These are phyloP conservation scores for Yarrowia sp. DNA, from an alignment of 805 yeast species.

Conservation along the genomic window DNA sequence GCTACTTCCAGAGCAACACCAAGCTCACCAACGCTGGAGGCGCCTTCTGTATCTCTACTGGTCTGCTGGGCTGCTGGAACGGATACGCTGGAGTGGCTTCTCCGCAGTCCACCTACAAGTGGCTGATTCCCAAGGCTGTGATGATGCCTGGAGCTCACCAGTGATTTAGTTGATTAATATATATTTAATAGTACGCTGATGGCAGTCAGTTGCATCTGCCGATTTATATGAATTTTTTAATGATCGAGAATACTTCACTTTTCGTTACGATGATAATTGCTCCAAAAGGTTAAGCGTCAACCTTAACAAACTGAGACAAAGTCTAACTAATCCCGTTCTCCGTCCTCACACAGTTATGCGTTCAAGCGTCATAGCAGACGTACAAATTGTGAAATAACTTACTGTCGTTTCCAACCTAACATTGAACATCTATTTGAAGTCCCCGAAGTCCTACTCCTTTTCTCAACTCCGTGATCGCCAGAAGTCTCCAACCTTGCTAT, in stretches of 20 bases:
- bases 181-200: not conserved
- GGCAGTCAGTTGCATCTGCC: no score
- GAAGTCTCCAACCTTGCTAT: not conserved
- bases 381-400: no score
- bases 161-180: not conserved
- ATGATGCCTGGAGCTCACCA: conserved; percentile 19
- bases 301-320: not conserved
- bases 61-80: conserved; percentile 56
- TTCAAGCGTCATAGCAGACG: no score
- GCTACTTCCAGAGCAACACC: conserved; percentile 47
- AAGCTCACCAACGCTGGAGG: conserved; percentile 56
- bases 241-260: no score
- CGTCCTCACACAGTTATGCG: no score
- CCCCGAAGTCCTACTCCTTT: no score
- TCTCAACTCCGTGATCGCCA: no score
- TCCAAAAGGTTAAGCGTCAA: not conserved
- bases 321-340: not conserved
- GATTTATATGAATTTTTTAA: no score
- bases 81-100: conserved; percentile 61
- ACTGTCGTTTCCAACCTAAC: no score
- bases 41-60: conserved; percentile 54
- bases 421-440: no score
- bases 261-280: no score
- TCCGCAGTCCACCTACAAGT: conserved; percentile 43
- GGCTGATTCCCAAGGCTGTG: not conserved